Base-by-base conservation (phyloP, 83 land plant genomes). In the Picea engelmannii region DNA sequence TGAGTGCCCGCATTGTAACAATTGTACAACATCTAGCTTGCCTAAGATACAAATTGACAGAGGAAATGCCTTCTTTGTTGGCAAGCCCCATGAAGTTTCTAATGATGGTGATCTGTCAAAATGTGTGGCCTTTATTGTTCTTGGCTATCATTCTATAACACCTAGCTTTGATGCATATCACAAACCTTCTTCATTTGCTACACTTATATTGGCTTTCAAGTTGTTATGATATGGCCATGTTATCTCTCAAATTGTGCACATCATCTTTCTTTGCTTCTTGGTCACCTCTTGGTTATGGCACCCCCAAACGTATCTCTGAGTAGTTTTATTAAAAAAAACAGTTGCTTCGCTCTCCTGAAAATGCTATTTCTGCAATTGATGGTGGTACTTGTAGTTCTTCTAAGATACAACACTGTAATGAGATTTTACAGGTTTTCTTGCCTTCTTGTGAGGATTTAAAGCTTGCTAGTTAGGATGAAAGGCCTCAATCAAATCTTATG, bases 231-330 rank as follows among this genome's bases (percentile, higher is more conserved):
- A 31, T 61, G 10, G 65, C 21, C 16, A 31, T 78, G 77, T 8
- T 13, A 12, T 78, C 65, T 31, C 64, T n/a, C 7, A 17, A 61
- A 59, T 4, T 35, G 15, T 59, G 65, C 60, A 17, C 65, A 78
- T 38, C 79, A 27, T 20, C 65, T 27, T 78, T 59, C 12, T 78
- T 10, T 58, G 79, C 17, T 78, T 78, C 79, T 24, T 78, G 65
- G 79, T 60, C 62, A 21, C 27, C 78, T 44, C 60, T 75, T 47
- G 15, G 59, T 49, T 38, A 23, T 49, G 21, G 17, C 4, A 10
- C 6, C 18, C 13, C 59, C 18, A 31, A 21, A 21, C 2, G 9
- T 25, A 24, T 17, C 49, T 59, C n/a, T 76, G 15, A 76, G 27
- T 27, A 18, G 20, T 58, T 23, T 58, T 58, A 15, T 6, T 15